Evolutionary conservation across 768 basidiomycete genomes (phyloP).

Genomic region (Hypholoma fasciculare): DNA sequence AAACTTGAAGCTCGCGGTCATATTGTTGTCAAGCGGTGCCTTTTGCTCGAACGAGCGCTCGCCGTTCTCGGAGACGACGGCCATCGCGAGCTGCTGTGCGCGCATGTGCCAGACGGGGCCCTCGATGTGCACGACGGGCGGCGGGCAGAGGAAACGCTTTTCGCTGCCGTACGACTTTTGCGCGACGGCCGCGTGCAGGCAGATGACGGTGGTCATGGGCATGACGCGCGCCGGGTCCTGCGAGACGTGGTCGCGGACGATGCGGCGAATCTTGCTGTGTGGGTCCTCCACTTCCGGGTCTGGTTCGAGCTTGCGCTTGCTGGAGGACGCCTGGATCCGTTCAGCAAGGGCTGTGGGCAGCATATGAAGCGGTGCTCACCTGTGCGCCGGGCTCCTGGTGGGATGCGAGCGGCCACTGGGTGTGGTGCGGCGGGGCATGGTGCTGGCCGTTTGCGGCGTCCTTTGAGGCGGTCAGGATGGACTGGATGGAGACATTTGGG

Average conservation of each 20-base stretch:
- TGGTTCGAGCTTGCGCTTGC: conserved; percentile 74
- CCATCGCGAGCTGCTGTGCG: conserved; percentile 80
- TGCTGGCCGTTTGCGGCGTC: conserved; percentile 38
- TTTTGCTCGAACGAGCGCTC: conserved; percentile 86
- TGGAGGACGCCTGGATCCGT: conserved; percentile 37
- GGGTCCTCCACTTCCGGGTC: conserved; percentile 61
- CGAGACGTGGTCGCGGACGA: conserved; percentile 79
- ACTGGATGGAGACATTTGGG: conserved; percentile 48
- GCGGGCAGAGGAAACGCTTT: conserved; percentile 92
- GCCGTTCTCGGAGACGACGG: conserved; percentile 80
- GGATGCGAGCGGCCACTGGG: conserved; percentile 29
- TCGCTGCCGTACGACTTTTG: conserved; percentile 97
- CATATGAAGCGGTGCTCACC: conserved; percentile 10
- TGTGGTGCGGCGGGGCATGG: conserved; percentile 8
- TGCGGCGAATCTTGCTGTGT: conserved; percentile 80
- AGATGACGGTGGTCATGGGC: conserved; percentile 90
- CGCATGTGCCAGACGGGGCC: conserved; percentile 87
- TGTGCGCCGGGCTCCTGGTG: conserved; percentile 21
- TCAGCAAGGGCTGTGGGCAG: background rate
- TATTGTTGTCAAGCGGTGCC: conserved; percentile 77
- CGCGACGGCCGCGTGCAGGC: conserved; percentile 89
- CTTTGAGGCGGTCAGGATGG: conserved; percentile 53
- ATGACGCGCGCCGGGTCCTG: conserved; percentile 74
- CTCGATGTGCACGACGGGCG: conserved; percentile 90
- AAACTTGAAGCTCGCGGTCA: conserved; percentile 90